These are phyloP conservation scores for Pichia ethanolica DNA, from an alignment of 805 yeast genomes.

Conservation along the genomic window DNA sequence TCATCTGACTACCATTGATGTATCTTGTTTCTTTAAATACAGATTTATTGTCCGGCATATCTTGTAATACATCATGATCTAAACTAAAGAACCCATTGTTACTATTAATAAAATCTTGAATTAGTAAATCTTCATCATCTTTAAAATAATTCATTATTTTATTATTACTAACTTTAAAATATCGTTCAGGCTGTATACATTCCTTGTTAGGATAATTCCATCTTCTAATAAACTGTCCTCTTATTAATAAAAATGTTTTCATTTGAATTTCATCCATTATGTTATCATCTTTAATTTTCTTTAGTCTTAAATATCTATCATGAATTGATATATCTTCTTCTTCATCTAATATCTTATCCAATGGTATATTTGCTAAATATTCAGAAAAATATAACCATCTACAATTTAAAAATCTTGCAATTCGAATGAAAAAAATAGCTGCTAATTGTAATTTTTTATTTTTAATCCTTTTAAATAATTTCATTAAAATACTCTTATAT, in stretches of 20 bases:
- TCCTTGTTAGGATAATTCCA: conserved; percentile 2
- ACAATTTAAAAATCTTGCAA: conserved; percentile 1
- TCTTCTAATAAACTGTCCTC: conserved; percentile 4
- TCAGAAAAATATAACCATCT: background rate
- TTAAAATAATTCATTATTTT: background rate
- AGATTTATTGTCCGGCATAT: too few species aligned
- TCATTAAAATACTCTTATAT: background rate
- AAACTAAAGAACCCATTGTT: conserved; percentile 5
- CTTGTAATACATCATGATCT: background rate
- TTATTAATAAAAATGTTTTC: conserved; percentile 1
- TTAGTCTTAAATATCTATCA: conserved; percentile 1
- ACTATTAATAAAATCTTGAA: conserved; percentile 1
- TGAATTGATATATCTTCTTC: background rate
- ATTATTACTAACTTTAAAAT: background rate
- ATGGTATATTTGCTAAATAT: background rate
- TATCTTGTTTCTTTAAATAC: too few species aligned
- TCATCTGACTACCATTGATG: too few species aligned
- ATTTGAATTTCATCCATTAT: background rate
- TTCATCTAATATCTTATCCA: background rate
- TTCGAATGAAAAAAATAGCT: conserved; percentile 6
- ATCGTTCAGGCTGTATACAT: background rate
- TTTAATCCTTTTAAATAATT: background rate
- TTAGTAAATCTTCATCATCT: background rate
- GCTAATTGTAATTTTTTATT: background rate
- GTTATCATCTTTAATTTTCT: background rate